Base-by-base conservation (phyloP, 202 grass and related monocot species). In the Panicum hallii region DNA sequence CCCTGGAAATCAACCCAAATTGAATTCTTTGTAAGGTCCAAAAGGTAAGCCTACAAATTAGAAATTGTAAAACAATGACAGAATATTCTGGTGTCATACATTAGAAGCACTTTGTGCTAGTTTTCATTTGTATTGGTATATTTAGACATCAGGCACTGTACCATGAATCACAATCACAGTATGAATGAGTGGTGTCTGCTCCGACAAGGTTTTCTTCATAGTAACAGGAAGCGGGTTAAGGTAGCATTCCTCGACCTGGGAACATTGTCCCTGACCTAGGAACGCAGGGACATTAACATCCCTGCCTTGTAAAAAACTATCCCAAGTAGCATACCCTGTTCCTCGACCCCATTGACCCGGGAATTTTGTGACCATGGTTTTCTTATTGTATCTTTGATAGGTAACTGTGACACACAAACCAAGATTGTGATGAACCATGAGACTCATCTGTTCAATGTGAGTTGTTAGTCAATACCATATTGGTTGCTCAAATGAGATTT, bases 1-100 rank as follows among this genome's bases (percentile, higher is more conserved):
- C 87, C 90, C 95, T 98, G 80, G 61, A 93, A 13, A 83, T 83
- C 64, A 67, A 92, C 48, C 36, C 54, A 66, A 63, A 66, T 23
- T 23, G 11, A 77, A 61, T 54, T 28, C 23, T 66, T 34, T 63
- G 38, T 38, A 78, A 88, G 40, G 4, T 80, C 46, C 48, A 55
- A 84, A 80, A 67, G 66, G 56, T 63, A 84, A 73, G 7, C 9
- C 69, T 41, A 57, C 19, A 89, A 46, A 88, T 61, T 72, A 28
- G 26, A 66, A 70, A 79, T 11, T 13, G 44, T 62, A 55, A 62
- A 46, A 85, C 65, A 58, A 40, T 12, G 30, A 78, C 15, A 54
- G 43, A 74, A 81, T 47, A 48, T 19, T 36, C 76, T 71, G 28
- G 11, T 75, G 19, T 34, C 52, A 70, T 52, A 75, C 20, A 80